These are phyloP conservation scores for Solanum neorickii DNA, from an alignment of 257 asterid species.

Conservation along the genomic window DNA sequence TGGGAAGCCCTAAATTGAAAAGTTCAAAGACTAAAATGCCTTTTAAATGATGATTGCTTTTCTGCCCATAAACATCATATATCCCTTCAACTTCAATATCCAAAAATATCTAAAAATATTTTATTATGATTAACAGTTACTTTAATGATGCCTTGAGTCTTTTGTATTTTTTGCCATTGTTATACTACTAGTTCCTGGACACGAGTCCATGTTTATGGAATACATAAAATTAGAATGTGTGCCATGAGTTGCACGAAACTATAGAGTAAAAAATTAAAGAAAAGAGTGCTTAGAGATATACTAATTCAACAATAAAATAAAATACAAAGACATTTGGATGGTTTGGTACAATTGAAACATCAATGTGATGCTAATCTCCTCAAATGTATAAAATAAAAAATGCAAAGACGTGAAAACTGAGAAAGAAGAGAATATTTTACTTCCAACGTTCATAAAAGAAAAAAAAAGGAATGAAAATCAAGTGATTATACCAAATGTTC, in stretches of 20 bases:
- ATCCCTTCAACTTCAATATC: not conserved
- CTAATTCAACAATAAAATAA: not conserved
- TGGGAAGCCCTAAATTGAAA: not conserved
- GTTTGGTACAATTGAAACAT: not conserved
- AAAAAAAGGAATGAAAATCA: not conserved
- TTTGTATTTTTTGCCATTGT: not conserved
- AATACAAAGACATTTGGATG: not conserved
- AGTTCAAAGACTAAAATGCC: not conserved
- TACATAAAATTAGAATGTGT: not conserved
- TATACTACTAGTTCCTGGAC: not conserved
- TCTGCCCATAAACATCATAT: not conserved
- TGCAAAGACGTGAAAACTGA: not conserved
- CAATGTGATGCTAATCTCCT: not conserved
- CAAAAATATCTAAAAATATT: not conserved
- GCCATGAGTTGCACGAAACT: not conserved
- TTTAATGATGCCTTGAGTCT: not conserved
- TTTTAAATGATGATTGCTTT: not conserved
- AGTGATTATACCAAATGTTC: not conserved
- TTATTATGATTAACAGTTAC: not conserved
- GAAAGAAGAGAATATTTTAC: not conserved
- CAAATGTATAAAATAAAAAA: not conserved
- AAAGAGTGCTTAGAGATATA: not conserved
- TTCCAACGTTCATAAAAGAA: not conserved
- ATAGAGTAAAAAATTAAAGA: not conserved
- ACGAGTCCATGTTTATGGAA: not conserved